These are phyloP conservation scores for Termitomyces bulborhizus DNA, from an alignment of 768 basidiomycete species.

Conservation along the genomic window DNA sequence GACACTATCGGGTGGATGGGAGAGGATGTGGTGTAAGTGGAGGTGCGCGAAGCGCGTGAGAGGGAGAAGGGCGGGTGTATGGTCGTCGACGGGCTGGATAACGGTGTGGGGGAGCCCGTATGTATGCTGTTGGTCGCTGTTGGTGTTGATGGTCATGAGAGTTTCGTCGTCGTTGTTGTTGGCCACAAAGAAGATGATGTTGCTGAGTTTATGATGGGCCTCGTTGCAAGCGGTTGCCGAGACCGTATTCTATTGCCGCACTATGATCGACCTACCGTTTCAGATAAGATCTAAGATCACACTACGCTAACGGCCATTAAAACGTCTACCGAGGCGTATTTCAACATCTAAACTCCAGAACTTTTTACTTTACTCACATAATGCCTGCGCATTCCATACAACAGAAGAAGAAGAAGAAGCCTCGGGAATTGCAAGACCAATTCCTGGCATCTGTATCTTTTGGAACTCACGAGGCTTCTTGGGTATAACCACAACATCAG, in stretches of 20 bases:
- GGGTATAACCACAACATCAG: neutral
- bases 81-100: neutral
- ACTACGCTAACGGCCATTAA: neutral
- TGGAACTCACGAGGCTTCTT: neutral
- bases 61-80: slow-evolving; percentile 19
- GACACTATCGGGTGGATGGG: slow-evolving; percentile 73
- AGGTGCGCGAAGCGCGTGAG: slow-evolving; percentile 49
- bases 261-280: slow-evolving; percentile 10
- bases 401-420: neutral
- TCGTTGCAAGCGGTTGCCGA: slow-evolving; percentile 7
- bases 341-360: neutral
- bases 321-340: neutral
- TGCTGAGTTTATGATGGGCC: slow-evolving; percentile 1
- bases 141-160: neutral
- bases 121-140: neutral
- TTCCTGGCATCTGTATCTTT: neutral
- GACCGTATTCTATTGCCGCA: slow-evolving; percentile 10
- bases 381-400: neutral
- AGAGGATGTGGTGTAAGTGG: slow-evolving; percentile 54
- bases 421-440: neutral
- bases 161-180: slow-evolving; percentile 2
- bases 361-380: neutral
- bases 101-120: slow-evolving; percentile 1
- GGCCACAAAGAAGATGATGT: neutral
- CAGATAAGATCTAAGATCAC: slow-evolving; percentile 12